A percentile compares a stretch with the other conserved stretches of the same genome.
Evolutionary conservation across 805 yeast species (phyloP).

Genomic region (Yarrowia keelungensis): DNA sequence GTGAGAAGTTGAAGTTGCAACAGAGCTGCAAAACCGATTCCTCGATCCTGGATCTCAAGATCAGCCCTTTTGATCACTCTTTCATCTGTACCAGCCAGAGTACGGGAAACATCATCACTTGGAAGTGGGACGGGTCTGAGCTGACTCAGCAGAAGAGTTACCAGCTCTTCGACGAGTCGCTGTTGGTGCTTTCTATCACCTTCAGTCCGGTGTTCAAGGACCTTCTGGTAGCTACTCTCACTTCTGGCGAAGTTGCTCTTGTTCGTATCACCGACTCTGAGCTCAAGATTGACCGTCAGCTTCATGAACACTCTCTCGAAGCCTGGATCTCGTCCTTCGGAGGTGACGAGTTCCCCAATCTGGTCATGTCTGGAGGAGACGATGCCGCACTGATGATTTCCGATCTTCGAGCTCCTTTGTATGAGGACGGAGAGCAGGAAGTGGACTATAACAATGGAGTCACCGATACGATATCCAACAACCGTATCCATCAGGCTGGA

Average conservation of each 20-base stretch:
- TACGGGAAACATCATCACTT: slow-evolving; percentile 72
- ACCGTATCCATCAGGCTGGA: slow-evolving; percentile 83
- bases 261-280: slow-evolving; percentile 49
- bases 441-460: slow-evolving; percentile 14
- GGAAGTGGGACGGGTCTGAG: slow-evolving; percentile 53
- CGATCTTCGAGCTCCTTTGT: slow-evolving; percentile 57
- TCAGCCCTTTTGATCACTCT: slow-evolving; percentile 61
- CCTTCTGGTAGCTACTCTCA: slow-evolving; percentile 63
- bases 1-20: slow-evolving; percentile 42
- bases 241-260: slow-evolving; percentile 67
- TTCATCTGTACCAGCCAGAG: slow-evolving; percentile 74
- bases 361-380: slow-evolving; percentile 85
- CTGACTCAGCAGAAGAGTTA: slow-evolving; percentile 48
- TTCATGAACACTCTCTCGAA: slow-evolving; percentile 68
- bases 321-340: slow-evolving; percentile 86
- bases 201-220: slow-evolving; percentile 57
- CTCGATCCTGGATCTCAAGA: slow-evolving; percentile 77
- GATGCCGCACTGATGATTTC: slow-evolving; percentile 78
- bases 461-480: slow-evolving; percentile 29
- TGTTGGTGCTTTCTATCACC: slow-evolving; percentile 68
- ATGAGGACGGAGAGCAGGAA: slow-evolving; percentile 33
- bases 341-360: slow-evolving; percentile 54
- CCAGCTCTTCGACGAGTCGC: slow-evolving; percentile 58
- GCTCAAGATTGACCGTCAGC: slow-evolving; percentile 43
- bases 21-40: slow-evolving; percentile 46